phyloP scores from a whole-genome alignment of 1,284 basidiomycete genomes.

The Fistulina hepatica region DNA sequence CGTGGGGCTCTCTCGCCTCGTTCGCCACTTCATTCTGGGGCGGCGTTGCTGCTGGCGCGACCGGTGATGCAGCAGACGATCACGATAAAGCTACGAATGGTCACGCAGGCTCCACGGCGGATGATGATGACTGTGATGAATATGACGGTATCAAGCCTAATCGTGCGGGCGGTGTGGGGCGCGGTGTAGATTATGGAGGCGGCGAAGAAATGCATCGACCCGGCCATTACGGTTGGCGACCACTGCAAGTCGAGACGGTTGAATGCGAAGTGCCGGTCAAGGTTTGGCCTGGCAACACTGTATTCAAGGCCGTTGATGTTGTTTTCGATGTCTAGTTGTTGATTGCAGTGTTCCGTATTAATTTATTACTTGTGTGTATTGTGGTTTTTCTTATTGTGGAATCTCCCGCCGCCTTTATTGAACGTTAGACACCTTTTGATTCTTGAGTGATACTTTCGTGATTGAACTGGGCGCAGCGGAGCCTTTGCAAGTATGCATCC shows the following conservation, averaged over 20 bases:
- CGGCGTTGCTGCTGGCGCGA: conserved; percentile 32
- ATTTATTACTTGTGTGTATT: no score
- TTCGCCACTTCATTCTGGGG: no score
- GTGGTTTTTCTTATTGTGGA: no score
- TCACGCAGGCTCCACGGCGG: conserved; percentile 10
- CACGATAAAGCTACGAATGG: conserved; percentile 16
- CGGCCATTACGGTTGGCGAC: conserved; percentile 60
- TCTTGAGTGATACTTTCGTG: no score
- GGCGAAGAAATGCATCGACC: no score
- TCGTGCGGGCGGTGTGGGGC: conserved; percentile 32
- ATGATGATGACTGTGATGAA: conserved; percentile 20
- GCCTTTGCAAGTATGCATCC: no score
- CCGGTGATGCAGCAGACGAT: conserved; percentile 23
- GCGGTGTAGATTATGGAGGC: conserved; percentile 43
- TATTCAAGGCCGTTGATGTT: conserved; percentile 70
- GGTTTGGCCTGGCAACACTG: conserved; percentile 83
- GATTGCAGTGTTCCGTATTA: no score
- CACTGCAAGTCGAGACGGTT: conserved; percentile 66
- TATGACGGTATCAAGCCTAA: conserved; percentile 40
- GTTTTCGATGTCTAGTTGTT: conserved; percentile 57
- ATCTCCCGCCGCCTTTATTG: no score
- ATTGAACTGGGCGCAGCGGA: no score
- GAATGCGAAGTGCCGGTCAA: conserved; percentile 86
- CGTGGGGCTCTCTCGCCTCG: no score
- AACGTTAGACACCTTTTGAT: no score